Percentiles rank a stretch among this genome's conserved stretches.
Conservation (phyloP, 139 green algal species). For the Ettlia oleoabundans region DNA sequence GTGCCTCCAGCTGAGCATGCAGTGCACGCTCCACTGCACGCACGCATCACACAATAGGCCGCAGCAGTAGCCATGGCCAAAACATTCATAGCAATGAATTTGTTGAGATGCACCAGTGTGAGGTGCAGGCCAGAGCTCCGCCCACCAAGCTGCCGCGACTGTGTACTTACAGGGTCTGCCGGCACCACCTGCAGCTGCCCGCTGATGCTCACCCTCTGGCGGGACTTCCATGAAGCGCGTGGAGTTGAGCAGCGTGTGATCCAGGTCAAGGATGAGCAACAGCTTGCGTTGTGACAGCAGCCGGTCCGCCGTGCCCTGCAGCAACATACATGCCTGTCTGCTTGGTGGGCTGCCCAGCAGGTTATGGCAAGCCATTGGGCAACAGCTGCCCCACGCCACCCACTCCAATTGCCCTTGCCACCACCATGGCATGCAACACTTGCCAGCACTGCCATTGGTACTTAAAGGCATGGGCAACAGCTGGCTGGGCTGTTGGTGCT, state of each 20-base stretch:
- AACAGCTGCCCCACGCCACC: too few species aligned
- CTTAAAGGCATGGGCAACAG: too few species aligned
- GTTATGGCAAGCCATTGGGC: not conserved
- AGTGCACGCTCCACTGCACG: slow-evolving; percentile 10
- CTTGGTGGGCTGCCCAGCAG: not conserved
- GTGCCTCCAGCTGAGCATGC: slow-evolving; percentile 18
- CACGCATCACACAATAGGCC: not conserved
- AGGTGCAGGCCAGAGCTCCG: too few species aligned
- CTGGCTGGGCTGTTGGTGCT: too few species aligned
- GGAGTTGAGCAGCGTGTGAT: slow-evolving; percentile 96
- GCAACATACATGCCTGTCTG: not conserved
- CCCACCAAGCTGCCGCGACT: too few species aligned
- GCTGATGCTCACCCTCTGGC: slow-evolving; percentile 6
- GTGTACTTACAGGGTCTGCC: too few species aligned
- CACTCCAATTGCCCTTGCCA: too few species aligned
- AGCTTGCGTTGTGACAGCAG: slow-evolving; percentile 56
- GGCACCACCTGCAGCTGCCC: too few species aligned
- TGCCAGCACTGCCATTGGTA: too few species aligned
- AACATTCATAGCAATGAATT: too few species aligned
- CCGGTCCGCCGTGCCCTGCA: slow-evolving; percentile 4
- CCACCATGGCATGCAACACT: too few species aligned
- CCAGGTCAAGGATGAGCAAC: slow-evolving; percentile 92
- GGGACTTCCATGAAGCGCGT: slow-evolving; percentile 45
- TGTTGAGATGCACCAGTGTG: too few species aligned
- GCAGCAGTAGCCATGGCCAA: not conserved